These are phyloP conservation scores for Cupressus sempervirens DNA, from an alignment of 75 land plant genomes.

Conservation along the genomic window DNA sequence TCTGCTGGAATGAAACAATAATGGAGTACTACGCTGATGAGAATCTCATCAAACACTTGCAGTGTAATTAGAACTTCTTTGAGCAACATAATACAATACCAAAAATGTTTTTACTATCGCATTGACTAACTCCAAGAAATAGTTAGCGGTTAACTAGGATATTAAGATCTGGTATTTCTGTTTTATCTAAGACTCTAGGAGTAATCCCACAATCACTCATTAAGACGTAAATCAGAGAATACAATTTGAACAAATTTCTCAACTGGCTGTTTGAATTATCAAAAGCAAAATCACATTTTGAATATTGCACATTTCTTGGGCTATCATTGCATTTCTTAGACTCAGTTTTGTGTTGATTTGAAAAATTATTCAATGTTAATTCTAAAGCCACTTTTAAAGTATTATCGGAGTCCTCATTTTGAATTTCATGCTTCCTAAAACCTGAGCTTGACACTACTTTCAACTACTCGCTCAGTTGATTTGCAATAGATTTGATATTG, in stretches of 20 bases:
- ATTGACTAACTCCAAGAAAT: too few species aligned
- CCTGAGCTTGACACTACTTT: background rate
- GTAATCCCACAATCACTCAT: too few species aligned
- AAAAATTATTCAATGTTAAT: background rate
- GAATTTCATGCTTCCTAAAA: background rate
- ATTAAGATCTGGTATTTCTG: too few species aligned
- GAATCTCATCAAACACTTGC: too few species aligned
- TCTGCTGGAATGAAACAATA: too few species aligned
- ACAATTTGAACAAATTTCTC: background rate
- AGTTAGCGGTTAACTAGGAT: too few species aligned
- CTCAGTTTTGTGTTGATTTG: background rate
- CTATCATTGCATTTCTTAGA: background rate
- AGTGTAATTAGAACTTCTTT: too few species aligned
- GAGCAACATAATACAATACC: too few species aligned
- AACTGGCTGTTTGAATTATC: background rate
- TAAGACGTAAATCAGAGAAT: too few species aligned
- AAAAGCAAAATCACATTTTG: background rate
- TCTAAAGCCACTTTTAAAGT: background rate
- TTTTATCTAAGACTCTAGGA: too few species aligned
- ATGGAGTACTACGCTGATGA: too few species aligned
- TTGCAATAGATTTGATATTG: background rate
- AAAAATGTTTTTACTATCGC: too few species aligned
- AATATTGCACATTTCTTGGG: background rate
- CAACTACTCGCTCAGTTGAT: background rate
- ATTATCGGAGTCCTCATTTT: background rate